Evolutionary conservation across 371 early-diverging fungal species (phyloP).

Genomic region (Phascolomyces articulosus): DNA sequence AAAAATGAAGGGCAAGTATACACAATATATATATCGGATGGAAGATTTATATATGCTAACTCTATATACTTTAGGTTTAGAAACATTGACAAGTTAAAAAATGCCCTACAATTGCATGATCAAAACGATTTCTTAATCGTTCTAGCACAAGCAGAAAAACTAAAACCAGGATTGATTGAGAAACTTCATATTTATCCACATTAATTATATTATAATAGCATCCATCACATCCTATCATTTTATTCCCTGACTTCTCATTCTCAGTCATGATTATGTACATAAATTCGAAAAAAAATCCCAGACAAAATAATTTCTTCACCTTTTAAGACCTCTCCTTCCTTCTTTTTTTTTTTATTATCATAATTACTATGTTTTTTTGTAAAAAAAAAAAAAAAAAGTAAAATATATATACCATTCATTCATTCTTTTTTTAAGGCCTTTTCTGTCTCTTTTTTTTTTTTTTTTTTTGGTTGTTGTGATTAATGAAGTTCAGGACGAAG

Average conservation of each 20-base stretch:
- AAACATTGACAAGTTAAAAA: conserved; percentile 18
- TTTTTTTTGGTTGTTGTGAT: not conserved
- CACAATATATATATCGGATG: too few species aligned
- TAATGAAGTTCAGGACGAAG: conserved; percentile 47
- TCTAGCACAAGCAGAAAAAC: conserved; percentile 58
- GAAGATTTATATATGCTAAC: not conserved
- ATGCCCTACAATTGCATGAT: conserved; percentile 34
- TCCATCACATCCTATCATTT: not conserved
- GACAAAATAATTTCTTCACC: too few species aligned
- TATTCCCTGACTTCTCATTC: not conserved
- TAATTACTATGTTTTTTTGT: too few species aligned
- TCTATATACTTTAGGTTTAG: too few species aligned
- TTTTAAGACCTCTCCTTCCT: not conserved
- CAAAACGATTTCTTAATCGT: conserved; percentile 52
- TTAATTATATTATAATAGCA: not conserved
- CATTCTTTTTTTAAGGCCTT: not conserved
- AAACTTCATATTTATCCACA: not conserved
- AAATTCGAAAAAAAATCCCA: too few species aligned
- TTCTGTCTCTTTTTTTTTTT: not conserved
- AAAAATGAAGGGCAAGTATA: conserved; percentile 52
- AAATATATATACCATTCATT: not conserved
- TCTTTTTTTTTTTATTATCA: not conserved
- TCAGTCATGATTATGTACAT: not conserved
- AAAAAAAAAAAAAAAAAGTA: too few species aligned
- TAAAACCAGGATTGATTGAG: conserved; percentile 54